Base-by-base conservation (phyloP, 2,329 filamentous ascomycete species). In the Calonectria pseudoturangicola region DNA sequence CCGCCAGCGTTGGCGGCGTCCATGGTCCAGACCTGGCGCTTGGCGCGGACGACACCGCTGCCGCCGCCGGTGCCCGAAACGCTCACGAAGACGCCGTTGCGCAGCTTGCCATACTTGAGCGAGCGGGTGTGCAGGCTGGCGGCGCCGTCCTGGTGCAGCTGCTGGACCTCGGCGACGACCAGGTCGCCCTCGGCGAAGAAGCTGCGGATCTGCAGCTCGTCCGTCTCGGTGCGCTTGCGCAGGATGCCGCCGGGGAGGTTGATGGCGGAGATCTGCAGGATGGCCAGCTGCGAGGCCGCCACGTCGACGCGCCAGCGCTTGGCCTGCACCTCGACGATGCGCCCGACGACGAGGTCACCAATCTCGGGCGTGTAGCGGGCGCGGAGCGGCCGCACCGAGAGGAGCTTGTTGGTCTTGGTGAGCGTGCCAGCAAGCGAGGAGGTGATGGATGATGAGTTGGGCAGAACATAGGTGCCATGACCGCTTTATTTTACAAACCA, bases 101-200 rank as follows among this genome's bases (percentile, higher is more conserved):
- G 89, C 80, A 99, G 88, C 87, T 99, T 99, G 54, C 97, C 97
- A 85, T 98, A 99, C 82, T 96, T 96, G 81, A 98, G 86, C 76
- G 92, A 94, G 73, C 97, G 92, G 10, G 97, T 98, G 86, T 99
- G 97, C 81, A 99, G 87, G 71, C 93, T 93, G 0, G 97, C 96
- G 1, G 92, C 93, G 71, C 96, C 96, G 84, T 98, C 96, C 71
- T 92, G 90, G 83, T 95, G 95, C 68, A 99, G 88, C 78, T 92
- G 91, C 88, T 99, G 97, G 68, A 99, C 97, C 86, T 99, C 97
- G 1, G 97, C 97, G 21, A 98, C 94, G 18, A 99, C 87, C 66
- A 99, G 86, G 83, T 99, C 97, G 15, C 97, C 97, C 85, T 99
- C 97, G 68, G 93, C 93, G 86, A 99, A 98, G 85, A 98, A 99